Base-by-base conservation (phyloP, 768 basidiomycete species). In the Kwoniella sp. region DNA sequence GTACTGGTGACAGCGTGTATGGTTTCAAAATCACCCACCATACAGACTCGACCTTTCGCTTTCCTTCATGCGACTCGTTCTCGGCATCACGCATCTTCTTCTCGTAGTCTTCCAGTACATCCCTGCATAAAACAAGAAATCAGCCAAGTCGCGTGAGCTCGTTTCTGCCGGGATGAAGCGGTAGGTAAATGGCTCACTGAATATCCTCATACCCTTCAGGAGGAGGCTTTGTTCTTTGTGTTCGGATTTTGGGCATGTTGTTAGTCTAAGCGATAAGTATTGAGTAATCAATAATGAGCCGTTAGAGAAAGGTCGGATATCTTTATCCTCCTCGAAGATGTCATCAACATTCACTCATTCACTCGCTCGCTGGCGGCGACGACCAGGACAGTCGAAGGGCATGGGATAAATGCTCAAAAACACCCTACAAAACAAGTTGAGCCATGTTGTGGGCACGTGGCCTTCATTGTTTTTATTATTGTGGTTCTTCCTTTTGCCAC, bases 81-180 rank as follows among this genome's bases (percentile, higher is more conserved):
- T 99, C 96, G 38, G 82, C 96, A 82, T 99, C 96, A 60, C 96
- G 85, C 96, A 99, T 99, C 84, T 96, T 98, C 84, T 93, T 92
- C 50, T 92, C 91, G 80, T 98, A 99, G 82, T 98, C 96, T 72
- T 98, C 96, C 71, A 98, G 89, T 73, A 97, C 89, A 90, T 95
- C 80, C 65, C 75, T 67, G 68, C 65, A 60, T 1, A 15, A 22
- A 58, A 52, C 50, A 25, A 23, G 28, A 47, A 15, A 31, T n/a
- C n/a, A n/a, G n/a, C n/a, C 41, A 45, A 45, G 20, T n/a, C 50
- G 23, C 60, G 51, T 66, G 3, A 63, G 63, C 63, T 52, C 22
- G 11, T n/a, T 61, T 45, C 50, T 55, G 55, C 2, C n/a, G n/a
- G 22, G 4, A 58, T 38, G 30, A 13, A 54, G 47, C 22, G 55